phyloP scores from a whole-genome alignment of 1,284 basidiomycete species.

The Chalciporus sp. region DNA sequence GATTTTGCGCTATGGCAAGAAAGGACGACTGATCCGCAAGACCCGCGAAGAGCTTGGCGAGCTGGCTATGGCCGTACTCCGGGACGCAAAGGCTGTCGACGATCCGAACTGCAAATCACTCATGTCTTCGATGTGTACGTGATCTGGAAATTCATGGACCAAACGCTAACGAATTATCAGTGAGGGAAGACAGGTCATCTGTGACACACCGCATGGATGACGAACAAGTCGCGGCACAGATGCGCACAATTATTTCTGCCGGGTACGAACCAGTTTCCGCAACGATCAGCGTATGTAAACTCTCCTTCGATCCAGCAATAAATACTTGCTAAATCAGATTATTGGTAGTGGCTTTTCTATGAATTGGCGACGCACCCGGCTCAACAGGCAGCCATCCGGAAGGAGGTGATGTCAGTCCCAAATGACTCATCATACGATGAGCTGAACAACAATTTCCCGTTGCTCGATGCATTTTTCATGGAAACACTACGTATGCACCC shows the following conservation, averaged over 20 bases:
- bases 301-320: slow-evolving; percentile 1
- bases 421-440: slow-evolving; percentile 52
- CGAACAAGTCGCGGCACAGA: slow-evolving; percentile 55
- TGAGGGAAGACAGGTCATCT: slow-evolving; percentile 42
- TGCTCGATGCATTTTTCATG: slow-evolving; percentile 56
- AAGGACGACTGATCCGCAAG: slow-evolving; percentile 55
- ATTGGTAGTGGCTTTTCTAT: slow-evolving; percentile 55
- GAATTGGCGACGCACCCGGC: slow-evolving; percentile 51
- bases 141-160: background rate
- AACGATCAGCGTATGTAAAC: slow-evolving; percentile 45
- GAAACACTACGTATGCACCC: slow-evolving; percentile 63
- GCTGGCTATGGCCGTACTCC: slow-evolving; percentile 52
- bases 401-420: slow-evolving; percentile 47
- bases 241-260: slow-evolving; percentile 63
- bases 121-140: slow-evolving; percentile 54
- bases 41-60: slow-evolving; percentile 53
- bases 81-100: slow-evolving; percentile 47
- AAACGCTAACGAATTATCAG: slow-evolving; percentile 30
- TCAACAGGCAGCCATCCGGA: slow-evolving; percentile 50
- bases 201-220: slow-evolving; percentile 43
- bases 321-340: slow-evolving; percentile 5
- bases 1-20: slow-evolving; percentile 55
- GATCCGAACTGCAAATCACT: slow-evolving; percentile 47
- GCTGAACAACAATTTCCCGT: slow-evolving; percentile 48
- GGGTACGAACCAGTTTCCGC: slow-evolving; percentile 65